Percentiles rank a stretch among this genome's conserved stretches.
phyloP scores from a whole-genome alignment of 345 rosid genomes.

The Salix purpurea region DNA sequence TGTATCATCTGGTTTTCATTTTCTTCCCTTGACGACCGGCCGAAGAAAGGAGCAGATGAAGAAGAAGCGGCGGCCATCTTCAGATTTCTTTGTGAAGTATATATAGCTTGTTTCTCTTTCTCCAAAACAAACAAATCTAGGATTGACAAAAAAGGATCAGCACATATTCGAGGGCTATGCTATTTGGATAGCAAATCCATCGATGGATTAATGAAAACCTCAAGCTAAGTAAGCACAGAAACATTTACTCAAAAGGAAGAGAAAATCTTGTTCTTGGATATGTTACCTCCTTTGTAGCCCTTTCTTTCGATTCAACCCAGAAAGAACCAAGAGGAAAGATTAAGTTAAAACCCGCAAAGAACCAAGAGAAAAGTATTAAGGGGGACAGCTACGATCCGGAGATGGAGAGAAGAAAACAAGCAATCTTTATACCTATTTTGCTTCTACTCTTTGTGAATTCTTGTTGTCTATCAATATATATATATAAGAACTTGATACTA shows the following conservation, averaged over 20 bases:
- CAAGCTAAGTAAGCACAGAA: background rate
- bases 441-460: conserved; percentile 15
- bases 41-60: conserved; percentile 9
- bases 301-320: background rate
- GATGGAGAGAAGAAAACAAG: conserved; percentile 42
- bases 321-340: conserved; percentile 20
- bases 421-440: conserved; percentile 26
- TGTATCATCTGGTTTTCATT: conserved; percentile 8
- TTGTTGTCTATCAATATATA: conserved; percentile 11
- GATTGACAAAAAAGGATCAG: background rate
- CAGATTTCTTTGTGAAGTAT: background rate
- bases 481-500: background rate
- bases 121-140: background rate
- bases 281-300: background rate
- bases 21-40: conserved; percentile 6
- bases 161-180: background rate
- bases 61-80: conserved; percentile 25
- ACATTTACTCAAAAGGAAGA: background rate
- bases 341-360: conserved; percentile 28
- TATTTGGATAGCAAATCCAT: background rate
- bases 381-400: conserved; percentile 54
- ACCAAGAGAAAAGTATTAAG: conserved; percentile 31
- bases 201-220: background rate
- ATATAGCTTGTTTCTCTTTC: background rate
- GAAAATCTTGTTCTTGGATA: background rate